Base-by-base conservation (phyloP, 768 basidiomycete genomes). In the Amanita subjunquillea region DNA sequence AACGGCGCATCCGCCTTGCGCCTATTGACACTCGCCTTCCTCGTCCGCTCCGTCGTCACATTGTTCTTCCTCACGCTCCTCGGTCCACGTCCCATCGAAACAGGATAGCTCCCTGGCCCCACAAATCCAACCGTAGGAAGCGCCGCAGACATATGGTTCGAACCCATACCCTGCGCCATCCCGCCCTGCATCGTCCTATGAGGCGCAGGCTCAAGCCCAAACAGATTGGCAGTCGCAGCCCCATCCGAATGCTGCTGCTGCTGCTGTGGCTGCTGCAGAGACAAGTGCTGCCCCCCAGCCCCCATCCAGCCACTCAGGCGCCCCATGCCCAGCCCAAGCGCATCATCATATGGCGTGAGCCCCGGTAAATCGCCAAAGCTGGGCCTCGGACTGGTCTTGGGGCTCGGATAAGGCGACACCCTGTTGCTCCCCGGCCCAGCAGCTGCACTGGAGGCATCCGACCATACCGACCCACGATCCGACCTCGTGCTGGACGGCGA, bases 1-100 rank as follows among this genome's bases (percentile, higher is more conserved):
- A 94, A 95, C 56, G 80, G 84, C 41, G 92, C 93, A 48, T 91
- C 87, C 63, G 89, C 88, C 62, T 91, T 95, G 59, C 93, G 73
- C 53, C 93, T 72, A 58, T 82, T 83, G 62, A 87, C 82, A 57
- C 86, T 88, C 3, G 93, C 93, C 63, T 87, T 85, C 47, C 85
- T 84, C 45, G 93, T 96, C 55, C 91, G 84, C 38, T 84, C 82
- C 34, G 92, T 95, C 42, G 93, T 96, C 12, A 96, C 93, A 56
- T 91, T 91, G 63, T 79, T 84, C 65, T 87, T 88, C 29, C 79
- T 55, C 22, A 56, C 53, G 6, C 13, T 42, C 17, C 38, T 39
- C 0, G 47, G 4, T 2, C 6, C 50, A 6, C 37, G 5, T 9
- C 38, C 27, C 12, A 10, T 22, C 12, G 15, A 2, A 25, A 25